phyloP scores from a whole-genome alignment of 2,329 filamentous ascomycete species.

The Penicillium brasilianum region DNA sequence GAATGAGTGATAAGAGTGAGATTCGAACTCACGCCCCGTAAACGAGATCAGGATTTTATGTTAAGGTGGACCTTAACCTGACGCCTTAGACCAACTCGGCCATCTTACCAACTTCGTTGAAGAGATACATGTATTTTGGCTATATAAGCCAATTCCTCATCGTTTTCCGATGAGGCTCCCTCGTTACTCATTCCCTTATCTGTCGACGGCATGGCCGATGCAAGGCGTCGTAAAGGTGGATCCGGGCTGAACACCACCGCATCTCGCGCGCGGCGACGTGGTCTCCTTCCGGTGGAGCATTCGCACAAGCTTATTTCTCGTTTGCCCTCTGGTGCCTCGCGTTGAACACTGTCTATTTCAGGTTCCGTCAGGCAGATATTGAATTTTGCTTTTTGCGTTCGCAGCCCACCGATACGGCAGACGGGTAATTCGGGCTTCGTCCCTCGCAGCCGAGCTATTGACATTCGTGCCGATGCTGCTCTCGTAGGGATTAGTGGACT shows the following conservation, averaged over 20 bases:
- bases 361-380: background rate
- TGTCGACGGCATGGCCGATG: slow-evolving; percentile 9
- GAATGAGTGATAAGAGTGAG: slow-evolving; percentile 29
- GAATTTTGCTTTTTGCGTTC: background rate
- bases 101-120: slow-evolving; percentile 36
- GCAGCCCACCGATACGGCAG: background rate
- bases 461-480: background rate
- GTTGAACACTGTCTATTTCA: background rate
- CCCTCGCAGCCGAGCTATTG: background rate
- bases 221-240: slow-evolving; percentile 11
- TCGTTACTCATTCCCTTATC: background rate
- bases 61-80: slow-evolving; percentile 40
- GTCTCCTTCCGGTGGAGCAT: slow-evolving; percentile 2
- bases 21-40: slow-evolving; percentile 31
- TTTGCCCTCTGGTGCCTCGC: background rate
- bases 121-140: slow-evolving; percentile 5
- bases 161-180: background rate
- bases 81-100: slow-evolving; percentile 42
- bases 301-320: slow-evolving; percentile 1
- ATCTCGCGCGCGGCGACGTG: slow-evolving; percentile 8
- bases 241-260: background rate
- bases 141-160: background rate
- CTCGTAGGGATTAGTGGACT: background rate
- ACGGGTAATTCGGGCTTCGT: background rate
- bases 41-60: slow-evolving; percentile 29